Percentiles rank a stretch among this genome's conserved stretches.
These are phyloP conservation scores for Hebeloma cylindrosporum DNA, from an alignment of 768 basidiomycete genomes.

Conservation along the genomic window DNA sequence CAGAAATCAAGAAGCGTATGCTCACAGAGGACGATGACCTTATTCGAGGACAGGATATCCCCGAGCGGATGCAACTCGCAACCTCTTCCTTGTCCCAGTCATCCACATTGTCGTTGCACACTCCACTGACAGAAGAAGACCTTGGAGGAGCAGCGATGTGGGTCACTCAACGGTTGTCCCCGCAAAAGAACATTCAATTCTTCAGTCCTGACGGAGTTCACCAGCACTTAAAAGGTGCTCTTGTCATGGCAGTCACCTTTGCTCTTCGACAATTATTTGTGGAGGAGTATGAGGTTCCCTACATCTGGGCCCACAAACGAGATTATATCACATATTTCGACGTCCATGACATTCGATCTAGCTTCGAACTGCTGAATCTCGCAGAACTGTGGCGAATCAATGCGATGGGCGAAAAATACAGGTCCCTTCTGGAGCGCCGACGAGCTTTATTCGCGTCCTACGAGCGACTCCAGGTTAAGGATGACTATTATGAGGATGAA, in stretches of 20 bases:
- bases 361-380: slow-evolving; percentile 69
- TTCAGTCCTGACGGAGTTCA: slow-evolving; percentile 65
- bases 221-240: slow-evolving; percentile 57
- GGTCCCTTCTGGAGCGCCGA: slow-evolving; percentile 78
- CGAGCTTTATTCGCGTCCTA: slow-evolving; percentile 64
- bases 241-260: slow-evolving; percentile 78
- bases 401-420: slow-evolving; percentile 84
- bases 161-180: slow-evolving; percentile 81
- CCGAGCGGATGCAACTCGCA: slow-evolving; percentile 93
- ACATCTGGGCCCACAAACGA: slow-evolving; percentile 90
- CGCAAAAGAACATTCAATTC: slow-evolving; percentile 68
- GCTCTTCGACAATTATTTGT: slow-evolving; percentile 83
- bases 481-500: slow-evolving; percentile 75
- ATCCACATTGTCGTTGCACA: slow-evolving; percentile 59
- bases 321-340: slow-evolving; percentile 90
- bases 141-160: slow-evolving; percentile 82
- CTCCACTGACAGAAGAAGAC: slow-evolving; percentile 68
- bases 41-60: slow-evolving; percentile 86
- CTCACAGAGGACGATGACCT: slow-evolving; percentile 93
- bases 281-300: slow-evolving; percentile 90
- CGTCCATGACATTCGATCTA: slow-evolving; percentile 56
- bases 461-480: slow-evolving; percentile 62
- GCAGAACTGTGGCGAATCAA: slow-evolving; percentile 92
- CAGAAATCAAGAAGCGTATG: slow-evolving; percentile 87
- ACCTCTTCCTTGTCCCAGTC: slow-evolving; percentile 77